phyloP scores from a whole-genome alignment of 768 basidiomycete species.

The Agrocybe chaxingu region DNA sequence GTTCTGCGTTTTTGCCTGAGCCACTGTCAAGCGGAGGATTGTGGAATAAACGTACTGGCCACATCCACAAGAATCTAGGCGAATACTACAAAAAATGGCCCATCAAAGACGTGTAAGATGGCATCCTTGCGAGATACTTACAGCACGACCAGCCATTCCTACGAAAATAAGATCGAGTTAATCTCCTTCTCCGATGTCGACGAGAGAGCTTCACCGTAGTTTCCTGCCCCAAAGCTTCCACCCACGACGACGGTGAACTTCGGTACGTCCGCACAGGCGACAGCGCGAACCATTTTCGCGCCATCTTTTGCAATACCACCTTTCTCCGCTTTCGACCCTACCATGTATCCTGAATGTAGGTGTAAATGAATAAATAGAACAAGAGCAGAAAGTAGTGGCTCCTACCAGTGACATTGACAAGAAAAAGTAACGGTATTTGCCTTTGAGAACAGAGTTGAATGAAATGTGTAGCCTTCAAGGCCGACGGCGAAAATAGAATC shows the following conservation, averaged over 20 bases:
- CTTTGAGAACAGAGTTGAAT: slow-evolving; percentile 93
- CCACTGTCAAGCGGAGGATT: background rate
- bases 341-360: slow-evolving; percentile 75
- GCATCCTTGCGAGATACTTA: slow-evolving; percentile 37
- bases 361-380: slow-evolving; percentile 7
- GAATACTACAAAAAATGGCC: slow-evolving; percentile 58
- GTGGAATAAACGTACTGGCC: slow-evolving; percentile 67
- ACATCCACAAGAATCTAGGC: slow-evolving; percentile 96
- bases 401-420: slow-evolving; percentile 90
- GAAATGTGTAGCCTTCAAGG: slow-evolving; percentile 92
- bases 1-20: slow-evolving; percentile 45
- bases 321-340: slow-evolving; percentile 91
- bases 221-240: slow-evolving; percentile 92
- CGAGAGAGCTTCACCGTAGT: slow-evolving; percentile 63
- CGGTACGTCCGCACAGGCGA: slow-evolving; percentile 90
- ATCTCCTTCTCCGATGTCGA: background rate
- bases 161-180: slow-evolving; percentile 1
- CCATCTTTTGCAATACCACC: slow-evolving; percentile 95
- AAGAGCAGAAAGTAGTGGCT: background rate
- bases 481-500: slow-evolving; percentile 91
- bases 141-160: slow-evolving; percentile 93
- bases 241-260: slow-evolving; percentile 93
- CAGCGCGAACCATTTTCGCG: slow-evolving; percentile 96
- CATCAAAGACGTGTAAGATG: slow-evolving; percentile 1
- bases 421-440: slow-evolving; percentile 83